Base-by-base conservation (phyloP, 2,329 filamentous ascomycete genomes). In the Aplosporella prunicola region DNA sequence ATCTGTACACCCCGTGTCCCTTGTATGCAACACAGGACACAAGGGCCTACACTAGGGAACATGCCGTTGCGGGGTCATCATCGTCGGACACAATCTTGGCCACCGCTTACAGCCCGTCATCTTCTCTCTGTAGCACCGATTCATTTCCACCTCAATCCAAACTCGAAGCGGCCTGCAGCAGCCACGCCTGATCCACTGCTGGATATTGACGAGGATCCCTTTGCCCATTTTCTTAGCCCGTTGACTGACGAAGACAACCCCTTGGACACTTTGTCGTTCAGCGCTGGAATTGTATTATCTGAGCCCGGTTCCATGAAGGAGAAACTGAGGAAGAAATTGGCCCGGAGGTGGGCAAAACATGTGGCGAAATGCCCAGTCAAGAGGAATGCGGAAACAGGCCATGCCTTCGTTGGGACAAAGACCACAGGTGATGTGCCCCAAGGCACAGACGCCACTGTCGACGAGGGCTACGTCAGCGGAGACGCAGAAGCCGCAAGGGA, bases 151-250 rank as follows among this genome's bases (percentile, higher is more conserved):
- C 37, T 39, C n/a, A 22, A n/a, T 20, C 30, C 37, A 11, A 17
- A 10, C 11, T n/a, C 14, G 14, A 39, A 27, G 24, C 24, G 28
- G 30, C 30, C 26, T 9, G 13, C 26, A 29, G 5, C 36, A n/a
- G 28, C 35, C 10, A 7, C 24, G 35, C 27, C 7, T n/a, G 23
- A 20, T 20, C 11, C 6, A 16, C 56, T 62, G 2, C 57, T 55
- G 10, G 56, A 62, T 39, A 63, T 63, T 39, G 60, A 64, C 40
- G 60, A 64, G 27, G 57, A 64, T 27, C 61, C 61, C 5, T 63
- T 63, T 41, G 54, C 59, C 20, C 61, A 64, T 50, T 64, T 64
- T 51, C 51, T 64, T 14, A 57, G 55, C 6, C 61, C 61, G 2
- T 49, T 64, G 35, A 47, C 46, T n/a, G 61, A 64, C 26, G 60